Evolutionary conservation across 163 green algal species (phyloP), one percentile per base, ranked within the genome.

Genomic region (Trebouxia gelatinosa): DNA sequence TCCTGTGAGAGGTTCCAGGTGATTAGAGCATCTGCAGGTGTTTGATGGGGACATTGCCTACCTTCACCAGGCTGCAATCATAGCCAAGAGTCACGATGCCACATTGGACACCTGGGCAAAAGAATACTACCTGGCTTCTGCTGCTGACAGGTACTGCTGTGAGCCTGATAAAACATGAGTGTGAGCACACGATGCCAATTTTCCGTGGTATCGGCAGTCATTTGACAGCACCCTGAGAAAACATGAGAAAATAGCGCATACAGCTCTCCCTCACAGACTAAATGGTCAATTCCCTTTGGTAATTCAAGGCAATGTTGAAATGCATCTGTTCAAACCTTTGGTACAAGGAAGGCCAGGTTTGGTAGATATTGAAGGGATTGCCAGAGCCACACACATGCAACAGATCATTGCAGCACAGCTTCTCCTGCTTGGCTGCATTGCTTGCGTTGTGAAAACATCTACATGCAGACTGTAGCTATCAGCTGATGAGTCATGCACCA

Each of bases 1-100:
- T n/a, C n/a, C n/a, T n/a, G n/a, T n/a, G n/a, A n/a, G n/a, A n/a
- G n/a, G n/a, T n/a, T n/a, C n/a, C n/a, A n/a, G n/a, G n/a, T n/a
- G n/a, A n/a, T n/a, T n/a, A n/a, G n/a, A n/a, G 3, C n/a, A 43
- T 43, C 23, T 51, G 21, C 37, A 72, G 64, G 64, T 72, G 0
- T 82, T 89, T 77, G 80, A 85, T 43, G 85, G 85, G 4, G 85
- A 89, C 70, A 62, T 81, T 34, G 76, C 81, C 7, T 85, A 87
- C 61, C 75, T 89, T 39, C 71, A 48, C 32, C 71, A 81, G 64
- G 50, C 64, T 40, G 59, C 29, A 17, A 35, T 40, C 26, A 82
- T 83, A 58, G 58, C 70, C 43, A 83, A 84, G 82, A 31, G 80
- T 38, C 62, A 74, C 9, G 68, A 84, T 62, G 57, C 21, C 38